Percentiles rank a stretch among this genome's conserved stretches.
Conservation (phyloP, 441 rosid genomes). For the Francoa sonchifolia region DNA sequence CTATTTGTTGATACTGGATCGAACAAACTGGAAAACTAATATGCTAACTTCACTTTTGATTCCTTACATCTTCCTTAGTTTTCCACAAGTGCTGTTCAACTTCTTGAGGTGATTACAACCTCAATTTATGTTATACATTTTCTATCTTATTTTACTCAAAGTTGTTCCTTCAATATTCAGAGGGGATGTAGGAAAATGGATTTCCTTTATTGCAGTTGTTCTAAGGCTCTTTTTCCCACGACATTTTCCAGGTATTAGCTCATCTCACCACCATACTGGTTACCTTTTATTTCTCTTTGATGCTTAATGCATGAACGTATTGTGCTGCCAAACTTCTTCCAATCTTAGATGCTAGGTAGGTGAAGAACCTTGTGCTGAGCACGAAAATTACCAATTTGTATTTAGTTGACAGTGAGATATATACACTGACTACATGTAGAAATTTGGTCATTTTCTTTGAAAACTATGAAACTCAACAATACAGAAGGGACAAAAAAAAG, state of each 20-base stretch:
- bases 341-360: no score
- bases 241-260: conserved; percentile 51
- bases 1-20: conserved; percentile 65
- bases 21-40: conserved; percentile 77
- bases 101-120: conserved; percentile 37
- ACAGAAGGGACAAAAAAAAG: no score
- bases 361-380: no score
- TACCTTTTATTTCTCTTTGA: not conserved
- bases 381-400: no score
- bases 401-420: no score
- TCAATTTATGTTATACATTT: not conserved
- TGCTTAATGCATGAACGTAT: no score
- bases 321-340: no score
- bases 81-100: conserved; percentile 46
- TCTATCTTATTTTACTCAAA: not conserved
- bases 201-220: conserved; percentile 62
- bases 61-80: conserved; percentile 73
- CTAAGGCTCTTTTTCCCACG: conserved; percentile 71
- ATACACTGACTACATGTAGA: no score
- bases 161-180: conserved; percentile 12
- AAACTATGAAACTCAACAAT: no score
- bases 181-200: conserved; percentile 67
- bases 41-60: conserved; percentile 62
- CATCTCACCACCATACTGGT: not conserved
- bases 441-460: no score